Conservation (phyloP, 2,329 filamentous ascomycete genomes). For the Paraconiothyrium sp. region DNA sequence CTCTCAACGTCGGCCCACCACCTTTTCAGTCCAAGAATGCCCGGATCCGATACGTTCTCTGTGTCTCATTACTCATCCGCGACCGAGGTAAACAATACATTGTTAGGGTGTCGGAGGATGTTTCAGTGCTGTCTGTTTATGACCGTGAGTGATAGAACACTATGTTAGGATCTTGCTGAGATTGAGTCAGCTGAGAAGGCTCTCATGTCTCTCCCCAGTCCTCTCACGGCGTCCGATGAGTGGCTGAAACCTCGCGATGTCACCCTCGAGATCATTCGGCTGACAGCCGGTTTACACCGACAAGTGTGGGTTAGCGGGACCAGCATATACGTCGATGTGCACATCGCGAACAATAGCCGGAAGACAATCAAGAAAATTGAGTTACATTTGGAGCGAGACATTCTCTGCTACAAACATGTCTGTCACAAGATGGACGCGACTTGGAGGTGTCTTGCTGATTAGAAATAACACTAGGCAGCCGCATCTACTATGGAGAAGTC, state of each 20-base stretch:
- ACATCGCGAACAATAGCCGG: constrained; percentile 60
- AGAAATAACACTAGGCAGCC: constrained; percentile 50
- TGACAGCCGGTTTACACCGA: constrained; percentile 65
- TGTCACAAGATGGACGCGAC: constrained; percentile 21
- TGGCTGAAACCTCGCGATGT: constrained; percentile 52
- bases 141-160: constrained; percentile 54
- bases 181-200: constrained; percentile 59
- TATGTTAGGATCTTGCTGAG: constrained; percentile 19
- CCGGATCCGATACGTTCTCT: constrained; percentile 61
- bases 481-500: constrained; percentile 60
- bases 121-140: constrained; percentile 63
- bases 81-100: constrained; percentile 60
- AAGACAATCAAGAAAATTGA: constrained; percentile 62
- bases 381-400: constrained; percentile 61
- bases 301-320: constrained; percentile 68
- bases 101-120: constrained; percentile 60
- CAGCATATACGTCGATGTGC: constrained; percentile 64
- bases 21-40: constrained; percentile 63
- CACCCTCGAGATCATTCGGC: constrained; percentile 55
- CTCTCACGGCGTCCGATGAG: constrained; percentile 61
- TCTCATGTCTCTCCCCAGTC: constrained; percentile 62
- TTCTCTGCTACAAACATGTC: constrained; percentile 62
- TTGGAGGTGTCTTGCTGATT: constrained; percentile 29
- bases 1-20: constrained; percentile 63
- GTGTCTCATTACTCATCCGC: constrained; percentile 58